Base-by-base conservation (phyloP, 176 grass and related monocot species). In the Lolium perenne region DNA sequence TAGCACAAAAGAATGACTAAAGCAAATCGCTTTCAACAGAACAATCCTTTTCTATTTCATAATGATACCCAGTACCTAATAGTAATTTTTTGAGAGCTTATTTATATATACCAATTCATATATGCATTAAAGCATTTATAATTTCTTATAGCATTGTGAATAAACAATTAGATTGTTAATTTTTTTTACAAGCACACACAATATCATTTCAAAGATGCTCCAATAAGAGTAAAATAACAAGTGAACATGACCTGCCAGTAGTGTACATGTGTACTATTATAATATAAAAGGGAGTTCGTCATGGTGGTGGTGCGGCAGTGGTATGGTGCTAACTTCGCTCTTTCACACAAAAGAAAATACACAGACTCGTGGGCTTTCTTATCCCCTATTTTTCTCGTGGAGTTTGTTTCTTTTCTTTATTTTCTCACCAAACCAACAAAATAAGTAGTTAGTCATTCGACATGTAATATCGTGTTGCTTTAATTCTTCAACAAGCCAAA, bases 11-110 rank as follows among this genome's bases (percentile, higher is more conserved):
- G 55, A 20, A 77, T 41, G 29, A 60, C 17, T 9, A 77, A 15
- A 68, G 51, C 22, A 74, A 46, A 50, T 63, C 26, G 3, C 11
- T 53, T 71, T 61, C 64, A 86, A 72, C 12, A 76, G 38, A 78
- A 55, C 6, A 55, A 29, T 72, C 10, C 9, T 35, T 68, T 25
- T 77, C 32, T 61, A 8, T 35, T 20, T 16, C 17, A 48, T 6
- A 73, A 66, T 45, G n/a, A 46, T 15, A 55, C 38, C 9, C 78
- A 51, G 13, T 20, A 71, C 10, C 47, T 3, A 79, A 10, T 41
- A 4, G 9, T 54, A 51, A 1, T 46, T 45, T 68, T 46, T 25
- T n/a, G 6, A 17, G n/a, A 60, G 40, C n/a, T 18, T 71, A 12
- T 46, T 21, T 8, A n/a, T 22, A 50, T 50, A 50, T 7, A 80